Conservation (phyloP, 1,284 basidiomycete genomes). For the Ceratobasidium sp. region DNA sequence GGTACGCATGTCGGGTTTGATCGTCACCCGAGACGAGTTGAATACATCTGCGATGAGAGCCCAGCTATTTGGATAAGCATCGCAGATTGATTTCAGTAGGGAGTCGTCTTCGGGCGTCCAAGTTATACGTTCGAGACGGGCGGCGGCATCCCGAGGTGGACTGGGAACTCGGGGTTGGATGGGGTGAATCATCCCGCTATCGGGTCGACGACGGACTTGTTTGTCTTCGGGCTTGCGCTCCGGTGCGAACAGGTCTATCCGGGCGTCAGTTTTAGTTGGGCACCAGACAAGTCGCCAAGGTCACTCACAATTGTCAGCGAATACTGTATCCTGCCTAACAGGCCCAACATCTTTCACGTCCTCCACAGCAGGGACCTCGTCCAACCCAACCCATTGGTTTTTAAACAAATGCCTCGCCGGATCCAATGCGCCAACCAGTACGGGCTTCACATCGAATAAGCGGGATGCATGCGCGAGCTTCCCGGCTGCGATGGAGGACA, state of each 20-base stretch:
- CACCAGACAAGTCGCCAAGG: too few relatives aligned
- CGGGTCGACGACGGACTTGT: slow-evolving; percentile 16
- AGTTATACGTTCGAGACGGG: slow-evolving; percentile 55
- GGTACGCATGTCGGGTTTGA: slow-evolving; percentile 63
- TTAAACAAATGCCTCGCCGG: slow-evolving; percentile 61
- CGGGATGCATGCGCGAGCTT: slow-evolving; percentile 64
- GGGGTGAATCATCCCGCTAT: slow-evolving; percentile 45
- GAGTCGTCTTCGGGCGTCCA: slow-evolving; percentile 68
- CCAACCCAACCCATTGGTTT: slow-evolving; percentile 60
- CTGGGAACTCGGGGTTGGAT: slow-evolving; percentile 49
- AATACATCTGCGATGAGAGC: slow-evolving; percentile 67
- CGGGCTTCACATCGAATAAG: slow-evolving; percentile 65
- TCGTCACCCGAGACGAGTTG: slow-evolving; percentile 64
- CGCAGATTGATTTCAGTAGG: slow-evolving; percentile 61
- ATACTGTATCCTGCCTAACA: slow-evolving; percentile 35
- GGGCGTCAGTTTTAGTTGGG: too few relatives aligned
- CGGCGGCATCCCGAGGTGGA: slow-evolving; percentile 50
- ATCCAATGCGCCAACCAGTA: slow-evolving; percentile 67
- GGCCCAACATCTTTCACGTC: slow-evolving; percentile 55
- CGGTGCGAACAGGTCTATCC: slow-evolving; percentile 30
- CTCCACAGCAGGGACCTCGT: slow-evolving; percentile 61
- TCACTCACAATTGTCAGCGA: slow-evolving; percentile 37
- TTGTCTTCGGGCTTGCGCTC: slow-evolving; percentile 38
- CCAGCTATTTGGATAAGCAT: slow-evolving; percentile 69
- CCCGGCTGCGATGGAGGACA: slow-evolving; percentile 53